phyloP scores from a whole-genome alignment of 192 early-diverging fungal genomes.

The Rhizophagus clarus region DNA sequence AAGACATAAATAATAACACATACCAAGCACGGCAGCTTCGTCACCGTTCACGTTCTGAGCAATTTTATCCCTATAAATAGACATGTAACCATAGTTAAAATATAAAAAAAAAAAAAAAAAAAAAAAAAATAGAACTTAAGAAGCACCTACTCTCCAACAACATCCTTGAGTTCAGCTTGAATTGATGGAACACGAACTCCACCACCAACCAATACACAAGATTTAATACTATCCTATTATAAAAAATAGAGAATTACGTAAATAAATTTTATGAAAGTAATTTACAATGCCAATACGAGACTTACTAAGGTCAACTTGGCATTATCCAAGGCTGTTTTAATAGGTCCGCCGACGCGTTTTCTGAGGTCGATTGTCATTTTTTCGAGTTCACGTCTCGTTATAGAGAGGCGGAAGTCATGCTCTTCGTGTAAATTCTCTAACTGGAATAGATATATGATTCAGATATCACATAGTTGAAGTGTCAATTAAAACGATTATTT shows the following conservation, averaged over 20 bases:
- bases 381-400: conserved; percentile 86
- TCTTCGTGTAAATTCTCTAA: conserved; percentile 89
- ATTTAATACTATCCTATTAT: conserved; percentile 65
- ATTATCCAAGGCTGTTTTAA: conserved; percentile 68
- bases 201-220: conserved; percentile 95
- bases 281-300: neutral
- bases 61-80: conserved; percentile 67
- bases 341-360: conserved; percentile 69
- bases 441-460: conserved; percentile 34
- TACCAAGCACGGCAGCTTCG: conserved; percentile 88
- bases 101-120: no score
- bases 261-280: conserved; percentile 11
- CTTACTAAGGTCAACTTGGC: conserved; percentile 65
- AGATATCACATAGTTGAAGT: neutral
- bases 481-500: neutral
- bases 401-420: conserved; percentile 74
- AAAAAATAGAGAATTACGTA: neutral
- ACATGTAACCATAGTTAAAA: neutral
- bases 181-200: conserved; percentile 87
- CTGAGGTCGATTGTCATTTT: conserved; percentile 63
- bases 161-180: conserved; percentile 65
- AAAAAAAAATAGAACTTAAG: neutral
- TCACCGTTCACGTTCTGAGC: conserved; percentile 95
- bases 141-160: conserved; percentile 66
- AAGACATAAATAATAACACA: neutral